Base-by-base conservation (phyloP, 108 stramenopile species). In the Aurantiochytrium sp. region DNA sequence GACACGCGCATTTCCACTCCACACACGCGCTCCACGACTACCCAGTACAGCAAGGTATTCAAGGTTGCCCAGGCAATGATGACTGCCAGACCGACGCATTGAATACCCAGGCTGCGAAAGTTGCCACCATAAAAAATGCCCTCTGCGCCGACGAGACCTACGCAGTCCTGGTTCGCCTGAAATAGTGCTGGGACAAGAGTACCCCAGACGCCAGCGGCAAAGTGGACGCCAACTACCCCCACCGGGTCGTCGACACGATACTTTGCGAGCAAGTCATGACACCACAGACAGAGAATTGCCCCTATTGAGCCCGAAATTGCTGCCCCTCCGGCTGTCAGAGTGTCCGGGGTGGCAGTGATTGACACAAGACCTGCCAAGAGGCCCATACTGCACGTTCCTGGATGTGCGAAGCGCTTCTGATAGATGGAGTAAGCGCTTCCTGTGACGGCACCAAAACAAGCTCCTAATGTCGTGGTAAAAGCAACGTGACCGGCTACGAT, bases 331-430 rank as follows among this genome's bases (percentile, higher is more conserved):
- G 44, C 58, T 6, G 71, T 60, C 42, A 92, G 45, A 69, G 16
- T 51, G 10, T 88, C 90, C 5, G 88, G 19, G 12, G 93, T 91
- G 29, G 91, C 89, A 55, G 94, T 94, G 28, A 95, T 93, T 44
- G 91, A 91, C 21, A 92, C 90, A 23, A 93, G 90, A 29, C 92
- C 92, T 18, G 92, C 89, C 4, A 94, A 18, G 10, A 88, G 60
- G 6, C 64, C 88, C 23, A 57, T 88, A 51, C 44, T 35, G 23
- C 16, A 25, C 5, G 35, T 47, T 14, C 16, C 25, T 51, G 44
- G 29, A 47, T 69, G 53, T 5, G 57, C 45, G 16, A 60, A 69
- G 1, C 12, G 42, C 55, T 47, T 58, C 5, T 8, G 21, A 25
- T 47, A 44, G 23, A 69, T 49, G 1, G 25, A 88, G 35, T 25